These are phyloP conservation scores for Aspergillus carbonarius DNA, from an alignment of 2,329 filamentous ascomycete species.

Conservation along the genomic window DNA sequence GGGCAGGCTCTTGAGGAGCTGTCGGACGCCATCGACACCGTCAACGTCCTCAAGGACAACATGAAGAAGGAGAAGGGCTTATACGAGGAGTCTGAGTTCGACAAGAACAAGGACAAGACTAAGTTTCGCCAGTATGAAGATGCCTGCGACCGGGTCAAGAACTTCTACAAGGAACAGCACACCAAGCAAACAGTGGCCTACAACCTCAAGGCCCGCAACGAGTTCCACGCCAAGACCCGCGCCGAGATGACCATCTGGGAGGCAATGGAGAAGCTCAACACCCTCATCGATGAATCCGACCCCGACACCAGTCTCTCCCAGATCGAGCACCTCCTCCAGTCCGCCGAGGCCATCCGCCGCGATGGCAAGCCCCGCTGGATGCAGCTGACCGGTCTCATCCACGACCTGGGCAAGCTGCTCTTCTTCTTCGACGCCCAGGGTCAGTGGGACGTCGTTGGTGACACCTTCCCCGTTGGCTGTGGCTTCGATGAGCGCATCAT, in stretches of 20 bases:
- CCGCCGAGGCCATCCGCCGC: constrained; percentile 82
- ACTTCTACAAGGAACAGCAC: constrained; percentile 75
- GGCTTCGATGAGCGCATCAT: constrained; percentile 69
- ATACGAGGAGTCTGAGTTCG: constrained; percentile 64
- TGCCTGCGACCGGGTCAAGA: constrained; percentile 79
- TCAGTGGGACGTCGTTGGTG: constrained; percentile 89
- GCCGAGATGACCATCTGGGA: constrained; percentile 85
- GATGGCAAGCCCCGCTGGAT: constrained; percentile 58
- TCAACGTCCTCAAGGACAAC: constrained; percentile 60
- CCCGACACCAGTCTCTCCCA: constrained; percentile 84
- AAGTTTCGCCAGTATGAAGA: constrained; percentile 80
- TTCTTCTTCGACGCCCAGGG: constrained; percentile 69
- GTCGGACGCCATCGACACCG: constrained; percentile 59
- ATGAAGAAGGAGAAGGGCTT: constrained; percentile 44
- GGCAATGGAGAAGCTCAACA: constrained; percentile 90
- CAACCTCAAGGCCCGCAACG: constrained; percentile 76
- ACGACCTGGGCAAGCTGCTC: constrained; percentile 48
- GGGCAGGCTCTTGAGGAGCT: constrained; percentile 59
- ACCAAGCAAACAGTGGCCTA: constrained; percentile 62
- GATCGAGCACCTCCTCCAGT: constrained; percentile 86
- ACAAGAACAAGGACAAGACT: constrained; percentile 73
- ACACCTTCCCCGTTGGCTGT: constrained; percentile 49
- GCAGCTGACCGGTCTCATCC: constrained; percentile 50
- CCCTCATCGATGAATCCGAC: constrained; percentile 85
- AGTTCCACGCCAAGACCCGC: constrained; percentile 65